Evolutionary conservation across 176 grass and related monocot species (phyloP).

Genomic region (Coix lacrymajobi): DNA sequence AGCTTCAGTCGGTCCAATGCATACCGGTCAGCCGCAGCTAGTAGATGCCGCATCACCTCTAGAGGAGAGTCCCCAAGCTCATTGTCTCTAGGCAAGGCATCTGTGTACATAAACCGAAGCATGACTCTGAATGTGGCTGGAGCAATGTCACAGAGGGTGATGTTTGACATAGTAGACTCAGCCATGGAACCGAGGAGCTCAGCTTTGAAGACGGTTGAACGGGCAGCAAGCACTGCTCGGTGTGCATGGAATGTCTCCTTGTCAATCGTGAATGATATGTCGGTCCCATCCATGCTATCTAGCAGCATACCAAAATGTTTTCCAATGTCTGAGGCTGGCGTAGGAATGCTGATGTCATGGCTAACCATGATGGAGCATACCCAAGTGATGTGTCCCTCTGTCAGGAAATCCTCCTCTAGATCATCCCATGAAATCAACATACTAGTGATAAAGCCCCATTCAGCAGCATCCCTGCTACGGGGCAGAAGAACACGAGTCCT

Average conservation of each 20-base stretch:
- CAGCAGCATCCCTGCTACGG: too few species aligned
- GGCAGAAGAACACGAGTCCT: too few species aligned
- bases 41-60: not conserved
- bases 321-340: not conserved
- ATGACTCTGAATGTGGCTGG: slow-evolving; percentile 10
- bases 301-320: not conserved
- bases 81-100: not conserved
- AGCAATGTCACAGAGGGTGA: not conserved
- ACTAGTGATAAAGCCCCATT: too few species aligned
- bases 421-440: not conserved
- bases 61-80: not conserved
- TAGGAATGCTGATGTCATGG: not conserved
- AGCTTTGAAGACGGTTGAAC: slow-evolving; percentile 18
- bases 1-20: slow-evolving; percentile 30
- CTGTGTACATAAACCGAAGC: slow-evolving; percentile 43
- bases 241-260: slow-evolving; percentile 2
- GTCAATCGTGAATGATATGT: slow-evolving; percentile 6
- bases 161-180: not conserved
- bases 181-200: slow-evolving; percentile 32
- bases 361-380: not conserved
- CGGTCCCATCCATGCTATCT: not conserved
- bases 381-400: not conserved
- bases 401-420: slow-evolving; percentile 11
- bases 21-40: slow-evolving; percentile 43
- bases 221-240: not conserved